Conservation (phyloP, 176 grass and related monocot genomes). For the Carex parvula region DNA sequence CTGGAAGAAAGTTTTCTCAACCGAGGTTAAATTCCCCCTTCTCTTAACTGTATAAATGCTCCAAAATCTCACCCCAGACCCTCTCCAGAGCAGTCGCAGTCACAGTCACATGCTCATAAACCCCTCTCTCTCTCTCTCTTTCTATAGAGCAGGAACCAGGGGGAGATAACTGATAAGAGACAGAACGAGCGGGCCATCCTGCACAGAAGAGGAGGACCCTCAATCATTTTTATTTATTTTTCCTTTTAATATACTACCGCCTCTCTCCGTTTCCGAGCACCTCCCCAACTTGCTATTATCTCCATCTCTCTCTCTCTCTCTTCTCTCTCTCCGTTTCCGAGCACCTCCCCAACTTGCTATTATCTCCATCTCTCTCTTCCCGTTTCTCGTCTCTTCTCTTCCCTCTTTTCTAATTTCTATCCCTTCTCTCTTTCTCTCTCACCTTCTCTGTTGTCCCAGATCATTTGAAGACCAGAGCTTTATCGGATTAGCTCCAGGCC, state of each 20-base stretch:
- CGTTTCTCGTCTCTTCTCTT: not conserved
- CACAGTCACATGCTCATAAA: not conserved
- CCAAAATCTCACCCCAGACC: not conserved
- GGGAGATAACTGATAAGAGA: constrained; percentile 9
- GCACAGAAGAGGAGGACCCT: not conserved
- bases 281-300: constrained; percentile 42
- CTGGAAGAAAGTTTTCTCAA: not conserved
- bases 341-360: constrained; percentile 38
- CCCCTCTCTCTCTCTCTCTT: not conserved
- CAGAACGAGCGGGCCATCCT: constrained; percentile 14
- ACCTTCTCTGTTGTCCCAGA: constrained; percentile 16
- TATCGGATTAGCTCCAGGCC: constrained; percentile 32
- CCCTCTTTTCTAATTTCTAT: not conserved
- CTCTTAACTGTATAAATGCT: not conserved
- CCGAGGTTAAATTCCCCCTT: not conserved
- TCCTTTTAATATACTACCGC: constrained; percentile 12
- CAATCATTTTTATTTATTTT: constrained; percentile 1
- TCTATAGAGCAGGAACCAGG: not conserved
- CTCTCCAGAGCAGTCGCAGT: not conserved
- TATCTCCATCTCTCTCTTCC: constrained; percentile 24
- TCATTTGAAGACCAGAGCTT: constrained; percentile 37
- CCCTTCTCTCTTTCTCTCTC: not conserved
- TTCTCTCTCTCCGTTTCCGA: constrained; percentile 21
- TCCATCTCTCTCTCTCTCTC: not conserved
- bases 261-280: constrained; percentile 31